Percentiles rank a stretch among this genome's conserved stretches.
Conservation (phyloP, 129 eudicot species). For the Centella asiatica region DNA sequence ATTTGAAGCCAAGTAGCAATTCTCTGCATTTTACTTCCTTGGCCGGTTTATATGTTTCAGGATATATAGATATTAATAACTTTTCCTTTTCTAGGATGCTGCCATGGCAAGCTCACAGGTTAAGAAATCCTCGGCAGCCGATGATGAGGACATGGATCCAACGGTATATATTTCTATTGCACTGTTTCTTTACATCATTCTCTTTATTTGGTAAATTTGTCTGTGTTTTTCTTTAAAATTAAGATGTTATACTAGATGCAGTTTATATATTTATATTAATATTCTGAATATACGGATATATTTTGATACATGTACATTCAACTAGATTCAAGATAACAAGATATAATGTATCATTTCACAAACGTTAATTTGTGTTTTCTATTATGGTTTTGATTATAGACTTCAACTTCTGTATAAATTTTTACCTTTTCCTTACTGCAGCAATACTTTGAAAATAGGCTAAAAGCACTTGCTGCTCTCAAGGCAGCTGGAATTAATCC, state of each 20-base stretch:
- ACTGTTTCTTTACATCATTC: neutral
- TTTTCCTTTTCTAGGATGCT: constrained; percentile 31
- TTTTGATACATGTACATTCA: no score
- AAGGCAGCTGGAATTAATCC: constrained; percentile 72
- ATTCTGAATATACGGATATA: no score
- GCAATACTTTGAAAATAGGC: constrained; percentile 85
- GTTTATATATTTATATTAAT: no score
- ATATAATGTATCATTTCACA: neutral
- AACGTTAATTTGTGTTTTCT: no score
- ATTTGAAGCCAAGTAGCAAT: neutral
- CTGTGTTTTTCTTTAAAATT: no score
- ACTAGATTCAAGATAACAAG: neutral
- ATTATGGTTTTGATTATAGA: neutral
- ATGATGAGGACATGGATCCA: constrained; percentile 92
- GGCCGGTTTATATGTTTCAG: neutral
- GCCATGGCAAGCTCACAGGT: constrained; percentile 33
- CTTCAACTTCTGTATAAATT: neutral
- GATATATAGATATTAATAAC: neutral
- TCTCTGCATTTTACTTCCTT: neutral
- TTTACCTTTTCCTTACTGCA: constrained; percentile 28
- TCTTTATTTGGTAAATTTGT: neutral
- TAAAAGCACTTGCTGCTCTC: constrained; percentile 59
- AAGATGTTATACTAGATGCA: no score
- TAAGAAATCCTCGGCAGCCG: constrained; percentile 49
- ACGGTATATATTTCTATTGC: constrained; percentile 34